phyloP scores from a whole-genome alignment of 2,329 filamentous ascomycete species.

The Myotisia sp. region DNA sequence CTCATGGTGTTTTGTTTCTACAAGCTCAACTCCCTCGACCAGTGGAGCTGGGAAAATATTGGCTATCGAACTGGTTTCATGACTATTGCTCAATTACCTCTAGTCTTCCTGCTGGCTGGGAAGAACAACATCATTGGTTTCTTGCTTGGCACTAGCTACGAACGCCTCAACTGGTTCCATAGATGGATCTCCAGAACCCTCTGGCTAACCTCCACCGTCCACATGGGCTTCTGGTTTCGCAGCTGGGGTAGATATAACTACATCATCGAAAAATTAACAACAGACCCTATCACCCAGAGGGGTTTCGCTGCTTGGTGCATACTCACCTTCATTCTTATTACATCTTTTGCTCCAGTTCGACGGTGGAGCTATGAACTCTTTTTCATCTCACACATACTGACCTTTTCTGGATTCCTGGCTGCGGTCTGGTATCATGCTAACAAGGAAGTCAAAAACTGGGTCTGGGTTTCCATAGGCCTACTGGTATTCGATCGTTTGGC shows the following conservation, averaged over 20 bases:
- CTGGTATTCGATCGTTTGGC: conserved; percentile 32
- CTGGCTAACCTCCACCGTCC: conserved; percentile 40
- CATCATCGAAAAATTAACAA: conserved; percentile 34
- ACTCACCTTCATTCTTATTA: conserved; percentile 38
- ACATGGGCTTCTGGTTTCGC: conserved; percentile 41
- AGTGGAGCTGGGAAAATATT: conserved; percentile 41
- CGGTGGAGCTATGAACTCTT: conserved; percentile 41
- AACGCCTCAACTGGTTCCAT: conserved; percentile 40
- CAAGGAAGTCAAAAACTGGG: conserved; percentile 28
- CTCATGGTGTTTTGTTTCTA: conserved; percentile 44
- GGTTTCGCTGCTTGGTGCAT: conserved; percentile 41
- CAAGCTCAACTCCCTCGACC: conserved; percentile 36
- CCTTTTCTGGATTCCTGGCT: conserved; percentile 36
- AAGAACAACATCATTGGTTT: conserved; percentile 41
- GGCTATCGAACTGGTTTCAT: conserved; percentile 43
- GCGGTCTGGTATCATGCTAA: conserved; percentile 38
- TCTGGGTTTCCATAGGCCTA: conserved; percentile 36
- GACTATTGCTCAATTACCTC: conserved; percentile 39
- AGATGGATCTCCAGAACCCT: conserved; percentile 39
- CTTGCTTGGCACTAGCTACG: conserved; percentile 35
- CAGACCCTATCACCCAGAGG: conserved; percentile 35
- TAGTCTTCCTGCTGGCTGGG: conserved; percentile 42
- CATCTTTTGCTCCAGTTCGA: conserved; percentile 37
- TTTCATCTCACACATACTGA: conserved; percentile 40
- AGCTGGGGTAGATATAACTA: conserved; percentile 40